A percentile compares a stretch with the other conserved stretches of the same genome.
These are phyloP conservation scores for Tinospora cordifolia DNA, from an alignment of 164 flowering plant genomes.

Conservation along the genomic window DNA sequence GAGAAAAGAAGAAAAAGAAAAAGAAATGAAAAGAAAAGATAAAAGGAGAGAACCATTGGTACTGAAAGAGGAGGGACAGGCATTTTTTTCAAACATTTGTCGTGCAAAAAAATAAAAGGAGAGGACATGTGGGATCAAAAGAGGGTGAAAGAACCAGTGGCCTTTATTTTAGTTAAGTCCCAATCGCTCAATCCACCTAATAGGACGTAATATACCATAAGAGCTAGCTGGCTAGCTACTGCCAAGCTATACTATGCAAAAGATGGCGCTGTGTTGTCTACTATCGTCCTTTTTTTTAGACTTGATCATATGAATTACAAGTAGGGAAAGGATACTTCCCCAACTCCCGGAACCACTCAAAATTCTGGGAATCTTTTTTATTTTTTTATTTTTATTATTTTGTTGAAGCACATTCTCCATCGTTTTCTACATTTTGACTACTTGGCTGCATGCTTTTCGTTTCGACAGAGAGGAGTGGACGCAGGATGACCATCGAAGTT, in stretches of 20 bases:
- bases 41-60: background rate
- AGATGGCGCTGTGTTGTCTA: too few species aligned
- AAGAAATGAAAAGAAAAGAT: too few species aligned
- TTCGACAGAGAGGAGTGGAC: conserved; percentile 4
- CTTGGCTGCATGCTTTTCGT: background rate
- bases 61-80: too few species aligned
- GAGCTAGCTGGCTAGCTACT: background rate
- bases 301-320: background rate
- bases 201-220: background rate
- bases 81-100: too few species aligned
- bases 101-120: background rate
- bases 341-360: background rate
- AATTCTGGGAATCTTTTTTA: background rate
- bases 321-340: background rate
- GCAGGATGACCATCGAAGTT: conserved; percentile 1
- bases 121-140: background rate
- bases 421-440: background rate
- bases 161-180: background rate
- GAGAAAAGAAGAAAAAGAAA: too few species aligned
- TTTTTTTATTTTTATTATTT: too few species aligned
- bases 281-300: background rate
- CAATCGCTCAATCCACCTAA: background rate
- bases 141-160: background rate
- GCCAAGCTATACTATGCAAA: background rate
- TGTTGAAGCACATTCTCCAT: too few species aligned